phyloP scores from a whole-genome alignment of 129 eudicot species.

The Lactuca sativa region DNA sequence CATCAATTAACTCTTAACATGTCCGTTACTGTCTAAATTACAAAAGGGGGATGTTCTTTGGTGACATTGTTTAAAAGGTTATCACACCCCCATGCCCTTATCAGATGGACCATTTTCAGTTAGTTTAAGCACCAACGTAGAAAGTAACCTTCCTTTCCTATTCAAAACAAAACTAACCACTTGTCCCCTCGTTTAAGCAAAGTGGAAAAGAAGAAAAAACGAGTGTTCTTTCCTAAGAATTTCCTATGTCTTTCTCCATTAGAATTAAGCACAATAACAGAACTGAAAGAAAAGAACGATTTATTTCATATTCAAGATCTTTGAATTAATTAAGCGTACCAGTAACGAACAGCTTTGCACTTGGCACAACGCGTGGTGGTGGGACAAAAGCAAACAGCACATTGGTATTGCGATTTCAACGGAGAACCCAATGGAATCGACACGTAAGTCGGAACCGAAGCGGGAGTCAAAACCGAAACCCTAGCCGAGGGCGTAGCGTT shows the following conservation, averaged over 20 bases:
- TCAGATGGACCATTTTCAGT: slow-evolving; percentile 3
- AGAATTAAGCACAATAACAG: background rate
- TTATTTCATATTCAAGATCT: background rate
- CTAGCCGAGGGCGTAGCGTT: slow-evolving; percentile 10
- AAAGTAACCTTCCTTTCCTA: background rate
- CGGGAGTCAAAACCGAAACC: slow-evolving; percentile 2
- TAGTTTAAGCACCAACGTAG: slow-evolving; percentile 9
- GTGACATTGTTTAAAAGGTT: slow-evolving; percentile 9
- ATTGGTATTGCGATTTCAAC: slow-evolving; percentile 34
- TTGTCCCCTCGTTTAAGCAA: background rate
- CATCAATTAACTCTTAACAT: background rate
- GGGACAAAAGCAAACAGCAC: slow-evolving; percentile 60
- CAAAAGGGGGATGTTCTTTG: background rate
- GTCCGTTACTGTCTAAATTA: too few species aligned
- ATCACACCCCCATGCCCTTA: background rate
- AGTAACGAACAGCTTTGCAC: slow-evolving; percentile 80
- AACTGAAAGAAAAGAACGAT: slow-evolving; percentile 5
- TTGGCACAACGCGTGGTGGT: slow-evolving; percentile 63
- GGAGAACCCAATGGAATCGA: slow-evolving; percentile 17
- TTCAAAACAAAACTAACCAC: background rate
- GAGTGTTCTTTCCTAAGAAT: background rate
- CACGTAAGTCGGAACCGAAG: background rate
- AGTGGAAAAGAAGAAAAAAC: background rate
- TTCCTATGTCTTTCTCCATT: slow-evolving; percentile 8
- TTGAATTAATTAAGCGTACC: slow-evolving; percentile 44